A percentile compares a stretch with the other conserved stretches of the same genome.
Evolutionary conservation across 2,329 filamentous ascomycete genomes (phyloP).

Genomic region (Geoglossum cookeanum): DNA sequence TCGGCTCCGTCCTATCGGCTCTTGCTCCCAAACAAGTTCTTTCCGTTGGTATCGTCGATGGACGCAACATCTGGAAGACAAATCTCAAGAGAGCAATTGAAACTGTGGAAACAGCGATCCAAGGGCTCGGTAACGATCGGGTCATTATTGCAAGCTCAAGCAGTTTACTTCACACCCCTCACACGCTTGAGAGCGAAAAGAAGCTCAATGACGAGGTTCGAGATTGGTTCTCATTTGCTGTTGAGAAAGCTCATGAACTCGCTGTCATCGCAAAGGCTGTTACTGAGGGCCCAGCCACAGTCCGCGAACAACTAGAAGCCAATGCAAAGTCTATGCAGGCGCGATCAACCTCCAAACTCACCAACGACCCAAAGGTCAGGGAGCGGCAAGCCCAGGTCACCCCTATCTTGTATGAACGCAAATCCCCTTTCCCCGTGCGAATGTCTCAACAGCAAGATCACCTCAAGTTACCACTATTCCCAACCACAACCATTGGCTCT

Average conservation of each 20-base stretch:
- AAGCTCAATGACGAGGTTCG: constrained; percentile 83
- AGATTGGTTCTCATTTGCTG: constrained; percentile 98
- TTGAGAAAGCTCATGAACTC: constrained; percentile 83
- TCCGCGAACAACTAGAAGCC: constrained; percentile 78
- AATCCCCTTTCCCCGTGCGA: constrained; percentile 70
- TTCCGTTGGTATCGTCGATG: constrained; percentile 91
- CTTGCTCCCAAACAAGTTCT: constrained; percentile 79
- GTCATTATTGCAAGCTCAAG: constrained; percentile 93
- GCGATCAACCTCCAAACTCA: constrained; percentile 79
- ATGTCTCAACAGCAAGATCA: constrained; percentile 78
- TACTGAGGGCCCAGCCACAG: constrained; percentile 73
- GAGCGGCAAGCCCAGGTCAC: constrained; percentile 83
- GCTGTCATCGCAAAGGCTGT: constrained; percentile 92
- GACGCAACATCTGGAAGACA: constrained; percentile 99
- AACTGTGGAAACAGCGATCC: constrained; percentile 69
- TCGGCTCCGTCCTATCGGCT: constrained; percentile 63
- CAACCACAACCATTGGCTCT: constrained; percentile 96
- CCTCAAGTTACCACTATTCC: constrained; percentile 90
- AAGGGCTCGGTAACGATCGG: constrained; percentile 93
- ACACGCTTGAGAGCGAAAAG: constrained; percentile 97
- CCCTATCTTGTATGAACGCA: constrained; percentile 72
- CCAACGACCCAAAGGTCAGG: constrained; percentile 96
- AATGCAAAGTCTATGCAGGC: constrained; percentile 89
- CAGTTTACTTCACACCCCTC: constrained; percentile 94
- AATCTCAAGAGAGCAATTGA: constrained; percentile 94